Conservation (phyloP, 371 early-diverging fungal species). For the Saksenaea vasiformis region DNA sequence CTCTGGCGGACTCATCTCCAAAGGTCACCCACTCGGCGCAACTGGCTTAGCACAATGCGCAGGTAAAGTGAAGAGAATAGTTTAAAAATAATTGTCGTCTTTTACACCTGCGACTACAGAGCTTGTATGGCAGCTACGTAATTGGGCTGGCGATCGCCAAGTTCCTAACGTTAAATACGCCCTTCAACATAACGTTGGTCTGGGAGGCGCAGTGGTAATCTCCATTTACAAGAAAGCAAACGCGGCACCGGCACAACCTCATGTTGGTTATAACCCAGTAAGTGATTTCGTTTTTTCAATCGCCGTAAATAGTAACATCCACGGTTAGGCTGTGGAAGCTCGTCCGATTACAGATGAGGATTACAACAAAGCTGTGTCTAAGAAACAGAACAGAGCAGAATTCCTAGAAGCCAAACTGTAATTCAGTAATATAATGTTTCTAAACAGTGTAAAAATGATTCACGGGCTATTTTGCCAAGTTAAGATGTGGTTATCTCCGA, state of each 20-base stretch:
- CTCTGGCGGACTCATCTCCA: slow-evolving; percentile 80
- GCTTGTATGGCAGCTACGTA: slow-evolving; percentile 66
- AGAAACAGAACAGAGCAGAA: slow-evolving; percentile 44
- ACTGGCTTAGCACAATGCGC: slow-evolving; percentile 82
- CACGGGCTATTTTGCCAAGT: neutral
- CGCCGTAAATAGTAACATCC: neutral
- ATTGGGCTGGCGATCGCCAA: slow-evolving; percentile 76
- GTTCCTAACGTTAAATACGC: slow-evolving; percentile 68
- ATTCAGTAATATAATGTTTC: neutral
- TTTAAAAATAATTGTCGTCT: neutral
- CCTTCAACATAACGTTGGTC: slow-evolving; percentile 81
- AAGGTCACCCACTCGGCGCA: slow-evolving; percentile 83
- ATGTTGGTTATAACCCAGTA: slow-evolving; percentile 73
- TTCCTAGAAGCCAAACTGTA: slow-evolving; percentile 46
- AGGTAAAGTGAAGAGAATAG: slow-evolving; percentile 34
- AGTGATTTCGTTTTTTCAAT: neutral
- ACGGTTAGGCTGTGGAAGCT: slow-evolving; percentile 56
- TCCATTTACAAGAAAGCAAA: slow-evolving; percentile 66
- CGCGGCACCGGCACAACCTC: slow-evolving; percentile 43
- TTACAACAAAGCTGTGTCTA: slow-evolving; percentile 58
- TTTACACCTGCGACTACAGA: slow-evolving; percentile 22
- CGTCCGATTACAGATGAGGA: slow-evolving; percentile 61
- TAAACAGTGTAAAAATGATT: neutral
- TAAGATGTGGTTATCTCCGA: neutral
- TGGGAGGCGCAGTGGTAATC: slow-evolving; percentile 79